A percentile compares a stretch with the other conserved stretches of the same genome.
Conservation (phyloP, 257 asterid species). For the Craterostigma plantagineum region DNA sequence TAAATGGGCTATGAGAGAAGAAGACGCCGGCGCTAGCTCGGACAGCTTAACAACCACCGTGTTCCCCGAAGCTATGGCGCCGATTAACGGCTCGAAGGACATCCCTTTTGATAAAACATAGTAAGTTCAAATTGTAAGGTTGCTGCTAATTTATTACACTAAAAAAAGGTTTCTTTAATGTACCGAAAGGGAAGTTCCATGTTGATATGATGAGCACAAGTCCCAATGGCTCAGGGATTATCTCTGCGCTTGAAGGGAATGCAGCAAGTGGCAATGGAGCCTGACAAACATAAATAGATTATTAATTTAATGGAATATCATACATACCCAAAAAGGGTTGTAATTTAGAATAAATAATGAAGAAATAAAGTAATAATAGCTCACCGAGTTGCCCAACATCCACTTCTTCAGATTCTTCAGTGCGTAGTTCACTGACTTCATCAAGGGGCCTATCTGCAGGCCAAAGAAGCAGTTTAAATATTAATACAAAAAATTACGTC, state of each 20-base stretch:
- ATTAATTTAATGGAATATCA: no score
- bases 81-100: conserved; percentile 57
- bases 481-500: not conserved
- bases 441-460: conserved; percentile 46
- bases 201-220: conserved; percentile 52
- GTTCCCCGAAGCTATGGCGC: conserved; percentile 84
- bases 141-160: not conserved
- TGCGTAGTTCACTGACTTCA: conserved; percentile 40
- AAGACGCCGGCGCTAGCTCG: conserved; percentile 53
- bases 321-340: not conserved
- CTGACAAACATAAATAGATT: conserved; percentile 15
- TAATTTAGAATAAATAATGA: not conserved
- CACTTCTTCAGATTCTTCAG: conserved; percentile 35
- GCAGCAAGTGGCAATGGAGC: conserved; percentile 54
- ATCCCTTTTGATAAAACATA: no score
- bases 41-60: conserved; percentile 58
- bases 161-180: not conserved
- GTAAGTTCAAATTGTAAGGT: not conserved
- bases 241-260: conserved; percentile 45
- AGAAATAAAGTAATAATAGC: not conserved
- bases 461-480: not conserved
- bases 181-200: conserved; percentile 89
- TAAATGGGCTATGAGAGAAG: conserved; percentile 30
- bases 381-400: conserved; percentile 50
- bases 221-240: conserved; percentile 88